These are phyloP conservation scores for Panicum hallii DNA, from an alignment of 202 grass and related monocot species.

Conservation along the genomic window DNA sequence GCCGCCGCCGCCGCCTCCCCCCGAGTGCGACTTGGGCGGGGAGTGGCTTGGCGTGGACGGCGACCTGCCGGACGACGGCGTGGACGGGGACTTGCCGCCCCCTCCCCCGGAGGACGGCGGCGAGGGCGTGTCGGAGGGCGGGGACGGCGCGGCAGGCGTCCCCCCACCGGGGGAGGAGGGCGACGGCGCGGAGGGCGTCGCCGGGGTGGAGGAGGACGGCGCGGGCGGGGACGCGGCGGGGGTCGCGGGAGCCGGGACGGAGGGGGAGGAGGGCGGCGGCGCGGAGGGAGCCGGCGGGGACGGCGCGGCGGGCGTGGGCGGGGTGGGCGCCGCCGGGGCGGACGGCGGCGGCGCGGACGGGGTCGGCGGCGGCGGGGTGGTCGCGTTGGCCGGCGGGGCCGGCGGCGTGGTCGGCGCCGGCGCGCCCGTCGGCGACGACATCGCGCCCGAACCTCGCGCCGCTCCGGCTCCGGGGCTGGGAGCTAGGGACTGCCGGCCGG, in stretches of 20 bases:
- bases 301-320: background rate
- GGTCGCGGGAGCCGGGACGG: conserved; percentile 28
- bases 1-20: conserved; percentile 23
- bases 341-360: conserved; percentile 28
- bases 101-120: conserved; percentile 24
- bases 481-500: background rate
- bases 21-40: conserved; percentile 37
- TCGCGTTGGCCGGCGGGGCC: conserved; percentile 7
- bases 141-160: background rate
- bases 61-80: conserved; percentile 52
- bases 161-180: conserved; percentile 40
- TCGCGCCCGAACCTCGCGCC: background rate
- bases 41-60: conserved; percentile 34
- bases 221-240: conserved; percentile 52
- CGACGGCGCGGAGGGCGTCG: conserved; percentile 42
- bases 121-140: conserved; percentile 36
- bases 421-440: conserved; percentile 64
- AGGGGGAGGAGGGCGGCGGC: background rate
- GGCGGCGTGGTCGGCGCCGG: conserved; percentile 57
- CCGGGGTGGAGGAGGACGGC: conserved; percentile 44
- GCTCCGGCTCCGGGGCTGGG: conserved; percentile 22
- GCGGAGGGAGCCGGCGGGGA: conserved; percentile 25
- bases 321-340: background rate
- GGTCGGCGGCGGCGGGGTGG: conserved; percentile 33
- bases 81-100: background rate